Base-by-base conservation (phyloP, 129 eudicot genomes). In the Artemisia annua region DNA sequence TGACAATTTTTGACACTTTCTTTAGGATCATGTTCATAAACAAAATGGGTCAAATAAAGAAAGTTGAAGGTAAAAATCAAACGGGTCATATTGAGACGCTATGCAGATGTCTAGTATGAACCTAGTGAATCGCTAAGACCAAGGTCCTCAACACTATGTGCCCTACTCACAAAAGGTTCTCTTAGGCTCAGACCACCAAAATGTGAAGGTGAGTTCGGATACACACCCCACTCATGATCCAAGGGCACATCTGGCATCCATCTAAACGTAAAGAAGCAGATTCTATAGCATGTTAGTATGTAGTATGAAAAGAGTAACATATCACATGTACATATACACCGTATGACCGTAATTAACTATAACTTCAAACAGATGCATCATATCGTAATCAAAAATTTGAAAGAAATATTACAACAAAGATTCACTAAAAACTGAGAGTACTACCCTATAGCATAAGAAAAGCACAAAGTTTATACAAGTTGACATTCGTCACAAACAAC, bases 401-500 rank as follows among this genome's bases (percentile, higher is more conserved):
- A 46, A 57, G 11, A 46, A 15, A 22, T 15, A 8, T n/a, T 60
- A 22, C 32, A 73, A 77, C 20, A 19, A 50, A 18, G 11, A 62
- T 39, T 11, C 48, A 68, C 11, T 10, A 51, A 69, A 28, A 32
- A 35, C 59, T 6, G 4, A 71, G 20, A 77, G 11, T 63, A 28
- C 51, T 20, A 69, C 39, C 56, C 32, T 53, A 54, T 46, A 28
- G 28, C 63, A 78, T 24, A 65, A 69, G 51, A 77, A 26, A 59
- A 22, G 7, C 19, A 52, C 16, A 52, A 63, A 15, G 56, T 10
- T 26, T 32, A 60, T 49, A 20, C 71, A 77, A 51, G 24, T 64
- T 64, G 44, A 52, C 75, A 68, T 74, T 8, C 22, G 51, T 71
- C 77, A 78, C 72, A 78, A 64, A 48, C 62, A 28, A 28, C 35